phyloP scores from a whole-genome alignment of 352 stramenopile species.

The Globisporangium sylvaticum region DNA sequence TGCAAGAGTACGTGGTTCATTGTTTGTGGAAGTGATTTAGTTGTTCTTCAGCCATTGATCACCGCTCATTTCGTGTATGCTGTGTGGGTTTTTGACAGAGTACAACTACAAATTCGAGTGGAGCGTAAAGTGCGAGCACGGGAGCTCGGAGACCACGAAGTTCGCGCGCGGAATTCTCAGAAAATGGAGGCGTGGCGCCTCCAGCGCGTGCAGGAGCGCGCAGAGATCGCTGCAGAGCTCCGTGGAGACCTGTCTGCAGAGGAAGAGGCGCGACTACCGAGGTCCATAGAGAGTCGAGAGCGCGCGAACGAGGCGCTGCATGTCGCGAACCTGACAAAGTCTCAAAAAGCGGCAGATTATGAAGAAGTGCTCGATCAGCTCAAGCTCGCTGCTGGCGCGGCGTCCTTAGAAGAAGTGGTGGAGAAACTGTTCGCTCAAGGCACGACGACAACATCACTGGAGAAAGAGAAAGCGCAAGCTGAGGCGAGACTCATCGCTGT shows the following conservation, averaged over 20 bases:
- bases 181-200: slow-evolving; percentile 79
- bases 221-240: slow-evolving; percentile 74
- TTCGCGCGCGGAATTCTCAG: slow-evolving; percentile 76
- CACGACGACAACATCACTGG: slow-evolving; percentile 52
- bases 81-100: slow-evolving; percentile 14
- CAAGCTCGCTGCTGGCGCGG: slow-evolving; percentile 61
- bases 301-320: slow-evolving; percentile 62
- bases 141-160: slow-evolving; percentile 71
- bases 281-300: slow-evolving; percentile 61
- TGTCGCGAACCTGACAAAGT: slow-evolving; percentile 59
- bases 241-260: slow-evolving; percentile 66
- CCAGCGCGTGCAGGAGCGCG: slow-evolving; percentile 63
- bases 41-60: background rate
- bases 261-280: slow-evolving; percentile 51
- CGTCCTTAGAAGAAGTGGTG: slow-evolving; percentile 49
- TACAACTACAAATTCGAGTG: slow-evolving; percentile 68
- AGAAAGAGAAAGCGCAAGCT: slow-evolving; percentile 68
- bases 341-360: slow-evolving; percentile 65
- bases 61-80: background rate
- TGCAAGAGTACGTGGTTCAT: slow-evolving; percentile 47
- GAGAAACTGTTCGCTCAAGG: slow-evolving; percentile 68
- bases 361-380: slow-evolving; percentile 60
- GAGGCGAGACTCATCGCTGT: slow-evolving; percentile 48
- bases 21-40: background rate
- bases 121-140: slow-evolving; percentile 57